Evolutionary conservation across 208 protist species (phyloP).

Genomic region (Acanthamoeba quina): DNA sequence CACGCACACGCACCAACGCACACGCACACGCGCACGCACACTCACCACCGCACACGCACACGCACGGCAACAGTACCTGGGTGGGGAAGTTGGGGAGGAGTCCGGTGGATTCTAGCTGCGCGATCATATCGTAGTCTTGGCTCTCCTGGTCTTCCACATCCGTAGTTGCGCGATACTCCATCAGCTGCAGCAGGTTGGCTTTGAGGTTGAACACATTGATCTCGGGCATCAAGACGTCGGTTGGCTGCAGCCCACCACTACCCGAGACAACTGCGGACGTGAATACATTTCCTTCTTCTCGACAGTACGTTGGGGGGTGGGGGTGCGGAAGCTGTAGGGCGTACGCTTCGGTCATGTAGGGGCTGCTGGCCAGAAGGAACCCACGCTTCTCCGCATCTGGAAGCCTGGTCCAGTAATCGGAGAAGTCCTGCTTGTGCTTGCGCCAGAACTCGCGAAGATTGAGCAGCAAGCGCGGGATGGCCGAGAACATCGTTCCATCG

Average conservation of each 20-base stretch:
- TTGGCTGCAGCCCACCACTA: not conserved
- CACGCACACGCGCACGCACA: too few species aligned
- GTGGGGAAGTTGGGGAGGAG: not conserved
- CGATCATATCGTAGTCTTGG: not conserved
- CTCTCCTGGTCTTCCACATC: not conserved
- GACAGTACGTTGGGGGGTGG: too few species aligned
- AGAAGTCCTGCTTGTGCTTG: not conserved
- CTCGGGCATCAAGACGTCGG: not conserved
- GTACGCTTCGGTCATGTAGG: constrained; percentile 5
- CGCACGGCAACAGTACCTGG: not conserved
- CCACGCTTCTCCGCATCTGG: not conserved
- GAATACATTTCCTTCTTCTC: too few species aligned
- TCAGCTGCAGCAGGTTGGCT: not conserved
- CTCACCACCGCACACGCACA: too few species aligned
- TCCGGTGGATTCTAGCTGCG: not conserved
- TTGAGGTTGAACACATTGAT: not conserved
- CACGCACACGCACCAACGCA: too few species aligned
- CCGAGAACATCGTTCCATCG: not conserved
- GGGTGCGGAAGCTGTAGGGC: not conserved
- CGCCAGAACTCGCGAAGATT: not conserved
- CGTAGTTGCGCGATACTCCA: not conserved
- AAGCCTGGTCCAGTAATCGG: not conserved
- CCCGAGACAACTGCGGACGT: too few species aligned
- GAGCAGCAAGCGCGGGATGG: not conserved
- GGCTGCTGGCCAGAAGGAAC: not conserved